A percentile compares a stretch with the other conserved stretches of the same genome.
Evolutionary conservation across 495 filamentous ascomycete species (phyloP).

Genomic region (Aspergillus steynii): DNA sequence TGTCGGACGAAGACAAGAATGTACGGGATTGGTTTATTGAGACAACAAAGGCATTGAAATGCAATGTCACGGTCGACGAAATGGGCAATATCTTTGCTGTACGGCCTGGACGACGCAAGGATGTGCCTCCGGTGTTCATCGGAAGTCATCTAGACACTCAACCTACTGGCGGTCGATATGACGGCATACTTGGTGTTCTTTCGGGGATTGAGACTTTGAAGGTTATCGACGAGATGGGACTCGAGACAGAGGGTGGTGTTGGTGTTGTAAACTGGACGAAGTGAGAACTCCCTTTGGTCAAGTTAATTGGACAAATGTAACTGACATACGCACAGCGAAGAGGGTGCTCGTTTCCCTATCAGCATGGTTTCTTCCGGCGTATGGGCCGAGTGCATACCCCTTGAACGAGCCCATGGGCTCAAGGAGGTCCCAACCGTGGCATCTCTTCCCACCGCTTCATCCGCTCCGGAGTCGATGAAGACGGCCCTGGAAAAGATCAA

Average conservation of each 20-base stretch:
- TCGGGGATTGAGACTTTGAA: conserved; percentile 72
- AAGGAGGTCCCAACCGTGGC: conserved; percentile 53
- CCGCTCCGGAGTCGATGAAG: conserved; percentile 62
- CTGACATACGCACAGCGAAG: conserved; percentile 51
- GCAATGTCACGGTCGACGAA: conserved; percentile 58
- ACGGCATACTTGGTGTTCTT: conserved; percentile 74
- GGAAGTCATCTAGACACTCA: conserved; percentile 80
- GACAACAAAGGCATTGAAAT: conserved; percentile 63
- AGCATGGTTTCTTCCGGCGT: conserved; percentile 78
- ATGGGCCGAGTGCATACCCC: conserved; percentile 67
- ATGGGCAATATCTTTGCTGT: conserved; percentile 81
- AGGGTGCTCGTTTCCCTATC: conserved; percentile 77
- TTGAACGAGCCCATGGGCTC: conserved; percentile 61
- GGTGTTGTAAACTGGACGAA: conserved; percentile 85
- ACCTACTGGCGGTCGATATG: conserved; percentile 70
- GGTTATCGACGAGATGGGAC: conserved; percentile 64
- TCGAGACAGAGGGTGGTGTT: conserved; percentile 70
- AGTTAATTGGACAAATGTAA: neutral
- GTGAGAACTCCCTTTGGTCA: conserved; percentile 23
- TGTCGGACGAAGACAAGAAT: conserved; percentile 69
- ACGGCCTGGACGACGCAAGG: conserved; percentile 55
- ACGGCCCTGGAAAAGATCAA: conserved; percentile 69
- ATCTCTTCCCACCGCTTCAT: conserved; percentile 42
- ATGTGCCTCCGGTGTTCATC: conserved; percentile 63
- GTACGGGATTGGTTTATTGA: conserved; percentile 76